phyloP scores from a whole-genome alignment of 257 asterid species.

The Solanum sparsipilum region DNA sequence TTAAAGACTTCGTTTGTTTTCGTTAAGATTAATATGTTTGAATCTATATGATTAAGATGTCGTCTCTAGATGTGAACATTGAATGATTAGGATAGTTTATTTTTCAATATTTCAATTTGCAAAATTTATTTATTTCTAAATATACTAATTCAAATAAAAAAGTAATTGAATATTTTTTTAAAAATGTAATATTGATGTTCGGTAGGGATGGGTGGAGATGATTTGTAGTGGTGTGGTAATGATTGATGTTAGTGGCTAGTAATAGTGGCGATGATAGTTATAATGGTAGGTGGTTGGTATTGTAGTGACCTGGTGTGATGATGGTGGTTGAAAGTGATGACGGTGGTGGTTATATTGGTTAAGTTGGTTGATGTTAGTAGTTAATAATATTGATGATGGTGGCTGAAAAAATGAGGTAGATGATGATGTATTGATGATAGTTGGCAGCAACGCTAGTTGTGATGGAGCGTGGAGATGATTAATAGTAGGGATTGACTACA shows the following conservation, averaged over 20 bases:
- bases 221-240: too few relatives aligned
- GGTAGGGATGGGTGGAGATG: too few relatives aligned
- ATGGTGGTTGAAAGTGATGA: neutral
- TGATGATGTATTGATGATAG: neutral
- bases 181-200: too few relatives aligned
- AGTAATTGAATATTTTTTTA: too few relatives aligned
- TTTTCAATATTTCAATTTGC: too few relatives aligned
- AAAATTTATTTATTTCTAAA: too few relatives aligned
- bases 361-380: neutral
- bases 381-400: neutral
- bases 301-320: neutral
- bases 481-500: neutral
- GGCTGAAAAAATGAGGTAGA: too few relatives aligned
- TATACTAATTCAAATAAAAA: too few relatives aligned
- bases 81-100: neutral
- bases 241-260: too few relatives aligned
- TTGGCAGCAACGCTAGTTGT: too few relatives aligned
- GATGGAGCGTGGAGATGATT: neutral
- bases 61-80: neutral
- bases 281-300: neutral
- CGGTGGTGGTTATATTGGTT: rapidly evolving
- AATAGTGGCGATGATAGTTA: neutral
- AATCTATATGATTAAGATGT: too few relatives aligned
- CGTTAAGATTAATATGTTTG: neutral
- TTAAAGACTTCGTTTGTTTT: neutral